Evolutionary conservation across 1,284 basidiomycete species (phyloP), one percentile per base, ranked within the genome.

Genomic region (Hypsizygus ulmarius): DNA sequence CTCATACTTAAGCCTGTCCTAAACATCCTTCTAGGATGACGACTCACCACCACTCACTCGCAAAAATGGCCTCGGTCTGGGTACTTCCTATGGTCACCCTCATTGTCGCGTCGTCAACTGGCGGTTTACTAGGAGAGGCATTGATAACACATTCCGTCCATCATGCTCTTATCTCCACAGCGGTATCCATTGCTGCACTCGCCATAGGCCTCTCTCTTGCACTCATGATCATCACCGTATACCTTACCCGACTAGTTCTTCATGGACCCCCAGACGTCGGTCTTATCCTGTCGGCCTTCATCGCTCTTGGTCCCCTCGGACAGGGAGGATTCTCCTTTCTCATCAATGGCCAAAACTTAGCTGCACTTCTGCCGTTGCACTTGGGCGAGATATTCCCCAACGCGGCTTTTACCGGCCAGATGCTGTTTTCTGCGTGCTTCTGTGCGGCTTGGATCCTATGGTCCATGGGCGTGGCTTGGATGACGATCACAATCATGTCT

Each of bases 391-490:
- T 19, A 18, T 53, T 57, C 30, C 50, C 56, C 3, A 38, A 37
- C 25, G 37, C 43, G 16, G 44, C 45, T n/a, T 39, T 53, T 9
- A 49, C 50, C 5, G 59, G 57, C 5, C 41, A 56, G 30, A 38
- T 56, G 11, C 30, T 60, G 4, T 56, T 56, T 49, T 48, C 54
- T 9, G 55, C 47, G 5, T 59, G 59, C 43, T 54, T 60, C 28
- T 57, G 53, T 33, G 53, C 50, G 1, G 59, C 59, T 16, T 60
- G 57, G 55, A 46, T 58, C 3, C 28, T 59, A 19, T 60, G 59
- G 59, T 50, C 59, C n/a, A 60, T 60, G 57, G 55, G 59, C 15
- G 47, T 60, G 19, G 55, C 55, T n/a, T 60, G 59, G 59, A 36
- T 50, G 5, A 30, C 46, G 36, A 53, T 60, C 5, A 49, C 57